Conservation (phyloP, 306 rosid genomes). For the Carpinus fangiana region DNA sequence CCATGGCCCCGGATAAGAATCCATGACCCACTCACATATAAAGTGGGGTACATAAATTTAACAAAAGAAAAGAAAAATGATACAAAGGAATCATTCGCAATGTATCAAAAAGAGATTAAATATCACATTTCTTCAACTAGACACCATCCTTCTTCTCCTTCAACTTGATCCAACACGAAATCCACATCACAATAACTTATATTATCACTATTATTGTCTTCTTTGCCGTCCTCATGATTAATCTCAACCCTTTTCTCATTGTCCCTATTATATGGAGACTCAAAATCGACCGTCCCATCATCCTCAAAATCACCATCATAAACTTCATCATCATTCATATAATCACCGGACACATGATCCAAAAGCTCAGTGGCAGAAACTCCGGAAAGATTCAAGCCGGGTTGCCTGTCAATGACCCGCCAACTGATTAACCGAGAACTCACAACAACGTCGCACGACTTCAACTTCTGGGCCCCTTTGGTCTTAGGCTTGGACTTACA, state of each 20-base stretch:
- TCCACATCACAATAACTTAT: slow-evolving; percentile 38
- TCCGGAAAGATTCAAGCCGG: slow-evolving; percentile 17
- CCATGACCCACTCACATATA: no score
- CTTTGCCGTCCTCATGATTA: neutral
- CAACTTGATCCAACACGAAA: slow-evolving; percentile 34
- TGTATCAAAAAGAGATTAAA: neutral
- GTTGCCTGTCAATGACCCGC: slow-evolving; percentile 29
- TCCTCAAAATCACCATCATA: neutral
- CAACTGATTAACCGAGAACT: slow-evolving; percentile 34
- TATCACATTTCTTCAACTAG: slow-evolving; percentile 44
- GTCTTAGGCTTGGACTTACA: slow-evolving; percentile 59
- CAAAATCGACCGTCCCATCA: neutral
- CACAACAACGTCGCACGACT: slow-evolving; percentile 15
- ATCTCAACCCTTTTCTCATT: slow-evolving; percentile 4
- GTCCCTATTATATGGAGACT: neutral
- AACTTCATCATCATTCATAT: slow-evolving; percentile 11
- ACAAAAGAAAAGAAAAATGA: neutral
- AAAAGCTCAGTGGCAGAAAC: slow-evolving; percentile 41
- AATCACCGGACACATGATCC: slow-evolving; percentile 28
- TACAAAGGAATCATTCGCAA: neutral
- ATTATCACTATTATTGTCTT: slow-evolving; percentile 5
- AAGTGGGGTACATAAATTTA: no score
- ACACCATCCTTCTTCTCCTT: slow-evolving; percentile 57
- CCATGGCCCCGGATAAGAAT: neutral
- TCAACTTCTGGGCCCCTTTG: slow-evolving; percentile 59